Percentiles rank a stretch among this genome's conserved stretches.
Conservation (phyloP, 352 stramenopile species). For the Globisporangium polare region DNA sequence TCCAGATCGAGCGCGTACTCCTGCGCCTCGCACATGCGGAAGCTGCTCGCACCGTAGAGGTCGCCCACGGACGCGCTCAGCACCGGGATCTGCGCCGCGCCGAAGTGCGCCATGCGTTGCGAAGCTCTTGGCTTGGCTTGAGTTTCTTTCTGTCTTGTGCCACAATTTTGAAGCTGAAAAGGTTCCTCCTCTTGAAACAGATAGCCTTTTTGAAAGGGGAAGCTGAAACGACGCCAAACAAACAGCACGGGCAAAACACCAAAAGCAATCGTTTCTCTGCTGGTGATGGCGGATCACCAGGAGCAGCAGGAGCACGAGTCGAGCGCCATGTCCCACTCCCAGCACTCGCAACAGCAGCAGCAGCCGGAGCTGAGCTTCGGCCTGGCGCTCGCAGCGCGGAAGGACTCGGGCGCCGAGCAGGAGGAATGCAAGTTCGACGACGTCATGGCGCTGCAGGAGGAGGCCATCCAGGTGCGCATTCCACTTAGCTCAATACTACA, state of each 20-base stretch:
- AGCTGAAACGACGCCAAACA: conserved; percentile 5
- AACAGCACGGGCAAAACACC: background rate
- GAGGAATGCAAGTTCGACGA: conserved; percentile 60
- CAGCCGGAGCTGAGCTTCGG: conserved; percentile 25
- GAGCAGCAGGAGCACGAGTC: conserved; percentile 15
- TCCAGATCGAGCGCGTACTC: conserved; percentile 45
- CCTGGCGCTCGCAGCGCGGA: conserved; percentile 19
- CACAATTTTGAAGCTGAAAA: background rate
- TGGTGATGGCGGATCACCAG: conserved; percentile 3
- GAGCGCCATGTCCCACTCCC: conserved; percentile 13
- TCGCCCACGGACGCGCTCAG: conserved; percentile 43
- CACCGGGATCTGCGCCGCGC: conserved; percentile 26
- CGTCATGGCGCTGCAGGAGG: conserved; percentile 52
- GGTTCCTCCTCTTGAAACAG: background rate
- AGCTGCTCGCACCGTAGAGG: conserved; percentile 53
- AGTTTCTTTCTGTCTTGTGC: no score
- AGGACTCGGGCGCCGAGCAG: conserved; percentile 11
- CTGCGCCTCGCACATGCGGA: conserved; percentile 41
- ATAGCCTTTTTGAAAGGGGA: background rate
- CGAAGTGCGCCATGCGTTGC: conserved; percentile 2
- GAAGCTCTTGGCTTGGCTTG: background rate
- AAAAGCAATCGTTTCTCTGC: background rate
- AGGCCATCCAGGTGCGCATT: conserved; percentile 41
- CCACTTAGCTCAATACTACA: no score
- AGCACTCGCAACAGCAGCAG: no score